Percentiles rank a stretch among this genome's conserved stretches.
phyloP scores from a whole-genome alignment of 805 yeast species.

The Candida boidinii region DNA sequence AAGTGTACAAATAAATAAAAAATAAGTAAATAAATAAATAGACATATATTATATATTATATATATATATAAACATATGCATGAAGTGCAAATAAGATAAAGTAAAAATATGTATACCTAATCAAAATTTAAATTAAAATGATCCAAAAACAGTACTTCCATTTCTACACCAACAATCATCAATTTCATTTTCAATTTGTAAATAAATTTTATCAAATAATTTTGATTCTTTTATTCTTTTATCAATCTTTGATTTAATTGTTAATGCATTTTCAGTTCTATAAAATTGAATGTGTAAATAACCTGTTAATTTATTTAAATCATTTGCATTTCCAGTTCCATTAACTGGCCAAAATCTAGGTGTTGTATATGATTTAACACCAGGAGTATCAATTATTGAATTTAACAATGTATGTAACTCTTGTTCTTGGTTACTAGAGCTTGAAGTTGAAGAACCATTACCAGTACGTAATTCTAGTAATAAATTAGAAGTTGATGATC shows the following conservation, averaged over 20 bases:
- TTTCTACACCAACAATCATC: slow-evolving; percentile 32
- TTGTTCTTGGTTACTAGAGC: slow-evolving; percentile 44
- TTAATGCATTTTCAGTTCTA: slow-evolving; percentile 24
- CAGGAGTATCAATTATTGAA: slow-evolving; percentile 63
- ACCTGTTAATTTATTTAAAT: slow-evolving; percentile 45
- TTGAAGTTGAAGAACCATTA: slow-evolving; percentile 21
- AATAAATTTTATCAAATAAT: slow-evolving; percentile 16
- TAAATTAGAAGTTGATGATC: slow-evolving; percentile 69
- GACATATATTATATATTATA: neutral
- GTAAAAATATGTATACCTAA: no score
- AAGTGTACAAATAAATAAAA: no score
- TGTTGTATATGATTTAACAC: slow-evolving; percentile 76
- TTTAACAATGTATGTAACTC: slow-evolving; percentile 54
- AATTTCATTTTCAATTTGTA: slow-evolving; percentile 28
- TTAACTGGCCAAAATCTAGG: slow-evolving; percentile 86
- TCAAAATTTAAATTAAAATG: slow-evolving; percentile 11
- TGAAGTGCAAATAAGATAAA: no score
- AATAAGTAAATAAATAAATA: no score
- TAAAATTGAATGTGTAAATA: slow-evolving; percentile 73
- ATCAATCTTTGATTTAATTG: slow-evolving; percentile 19
- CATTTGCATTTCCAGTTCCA: slow-evolving; percentile 16
- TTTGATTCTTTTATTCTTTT: slow-evolving; percentile 14
- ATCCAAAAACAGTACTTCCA: slow-evolving; percentile 20
- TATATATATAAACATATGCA: neutral
- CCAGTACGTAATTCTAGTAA: slow-evolving; percentile 59